Evolutionary conservation across 768 basidiomycete genomes (phyloP).

Genomic region (Daedaleopsis sinensis): DNA sequence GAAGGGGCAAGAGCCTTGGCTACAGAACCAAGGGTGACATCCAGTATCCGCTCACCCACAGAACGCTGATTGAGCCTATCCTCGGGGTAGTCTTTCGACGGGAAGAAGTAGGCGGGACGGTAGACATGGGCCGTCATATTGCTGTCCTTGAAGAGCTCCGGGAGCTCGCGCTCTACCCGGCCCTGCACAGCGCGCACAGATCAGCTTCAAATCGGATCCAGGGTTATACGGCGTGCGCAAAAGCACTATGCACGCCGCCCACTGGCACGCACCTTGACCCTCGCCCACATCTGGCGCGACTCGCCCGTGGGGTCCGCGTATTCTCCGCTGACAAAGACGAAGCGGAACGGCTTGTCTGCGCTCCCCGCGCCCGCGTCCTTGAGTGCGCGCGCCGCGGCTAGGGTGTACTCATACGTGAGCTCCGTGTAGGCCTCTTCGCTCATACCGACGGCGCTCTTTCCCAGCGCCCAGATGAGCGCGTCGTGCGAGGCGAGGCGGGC

Average conservation of each 20-base stretch:
- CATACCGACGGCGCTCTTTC: slow-evolving; percentile 32
- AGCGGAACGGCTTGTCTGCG: slow-evolving; percentile 35
- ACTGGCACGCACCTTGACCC: slow-evolving; percentile 44
- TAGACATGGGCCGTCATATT: slow-evolving; percentile 31
- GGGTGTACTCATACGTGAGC: slow-evolving; percentile 40
- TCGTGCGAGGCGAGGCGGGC: slow-evolving; percentile 36
- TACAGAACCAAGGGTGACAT: slow-evolving; percentile 19
- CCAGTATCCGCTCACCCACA: slow-evolving; percentile 11
- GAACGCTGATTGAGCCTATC: slow-evolving; percentile 33
- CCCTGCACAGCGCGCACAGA: too few species aligned
- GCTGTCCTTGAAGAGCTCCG: slow-evolving; percentile 24
- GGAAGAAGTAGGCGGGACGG: slow-evolving; percentile 42
- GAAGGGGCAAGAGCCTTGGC: slow-evolving; percentile 25
- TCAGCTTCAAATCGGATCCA: too few species aligned
- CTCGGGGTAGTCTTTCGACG: slow-evolving; percentile 29
- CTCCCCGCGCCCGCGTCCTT: slow-evolving; percentile 31
- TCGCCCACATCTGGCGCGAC: slow-evolving; percentile 34
- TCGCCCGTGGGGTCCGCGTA: slow-evolving; percentile 38
- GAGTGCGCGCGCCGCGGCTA: slow-evolving; percentile 35
- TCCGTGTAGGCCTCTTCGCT: slow-evolving; percentile 35
- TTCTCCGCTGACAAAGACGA: slow-evolving; percentile 43
- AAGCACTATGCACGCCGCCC: background rate
- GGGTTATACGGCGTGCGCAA: background rate
- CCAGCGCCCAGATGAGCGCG: slow-evolving; percentile 42
- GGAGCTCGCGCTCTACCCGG: slow-evolving; percentile 34